Evolutionary conservation across 2,329 filamentous ascomycete genomes (phyloP).

Genomic region (Ophiostoma pallidulum): DNA sequence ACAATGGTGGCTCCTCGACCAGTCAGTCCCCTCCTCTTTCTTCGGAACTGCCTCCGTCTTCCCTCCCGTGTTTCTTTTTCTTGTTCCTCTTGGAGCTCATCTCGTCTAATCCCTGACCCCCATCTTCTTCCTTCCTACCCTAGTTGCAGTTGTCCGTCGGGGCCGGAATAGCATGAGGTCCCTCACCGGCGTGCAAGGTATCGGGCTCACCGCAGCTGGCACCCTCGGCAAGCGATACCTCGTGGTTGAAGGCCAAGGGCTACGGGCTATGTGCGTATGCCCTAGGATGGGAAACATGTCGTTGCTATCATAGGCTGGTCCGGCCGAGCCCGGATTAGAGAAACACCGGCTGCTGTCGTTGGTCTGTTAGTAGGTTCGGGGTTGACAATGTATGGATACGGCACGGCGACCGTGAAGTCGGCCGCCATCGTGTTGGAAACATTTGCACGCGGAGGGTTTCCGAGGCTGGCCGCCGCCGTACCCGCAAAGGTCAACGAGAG

Average conservation of each 20-base stretch:
- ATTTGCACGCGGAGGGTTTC: neutral
- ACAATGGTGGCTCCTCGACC: too few relatives aligned
- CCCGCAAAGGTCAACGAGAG: conserved; percentile 2
- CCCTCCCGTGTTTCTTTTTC: too few relatives aligned
- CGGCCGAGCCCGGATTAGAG: conserved; percentile 3
- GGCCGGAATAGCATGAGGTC: neutral
- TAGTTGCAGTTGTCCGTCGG: conserved; percentile 6
- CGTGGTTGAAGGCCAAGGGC: too few relatives aligned
- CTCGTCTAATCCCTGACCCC: too few relatives aligned
- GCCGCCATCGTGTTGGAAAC: neutral
- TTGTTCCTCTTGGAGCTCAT: too few relatives aligned
- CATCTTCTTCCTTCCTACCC: neutral
- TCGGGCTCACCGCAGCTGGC: conserved; percentile 7
- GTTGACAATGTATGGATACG: conserved; percentile 6
- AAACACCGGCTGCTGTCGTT: conserved; percentile 5
- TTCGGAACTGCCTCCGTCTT: too few relatives aligned
- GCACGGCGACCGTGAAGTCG: neutral
- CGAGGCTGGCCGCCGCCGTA: neutral
- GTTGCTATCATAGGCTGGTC: conserved; percentile 1
- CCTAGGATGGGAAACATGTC: conserved; percentile 5
- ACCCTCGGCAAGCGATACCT: conserved; percentile 1
- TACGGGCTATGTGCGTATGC: too few relatives aligned
- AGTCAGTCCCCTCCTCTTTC: too few relatives aligned
- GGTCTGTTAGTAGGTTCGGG: conserved; percentile 1
- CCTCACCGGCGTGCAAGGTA: conserved; percentile 1